phyloP scores from a whole-genome alignment of 2,329 filamentous ascomycete species.

The Colletotrichum coccodes region DNA sequence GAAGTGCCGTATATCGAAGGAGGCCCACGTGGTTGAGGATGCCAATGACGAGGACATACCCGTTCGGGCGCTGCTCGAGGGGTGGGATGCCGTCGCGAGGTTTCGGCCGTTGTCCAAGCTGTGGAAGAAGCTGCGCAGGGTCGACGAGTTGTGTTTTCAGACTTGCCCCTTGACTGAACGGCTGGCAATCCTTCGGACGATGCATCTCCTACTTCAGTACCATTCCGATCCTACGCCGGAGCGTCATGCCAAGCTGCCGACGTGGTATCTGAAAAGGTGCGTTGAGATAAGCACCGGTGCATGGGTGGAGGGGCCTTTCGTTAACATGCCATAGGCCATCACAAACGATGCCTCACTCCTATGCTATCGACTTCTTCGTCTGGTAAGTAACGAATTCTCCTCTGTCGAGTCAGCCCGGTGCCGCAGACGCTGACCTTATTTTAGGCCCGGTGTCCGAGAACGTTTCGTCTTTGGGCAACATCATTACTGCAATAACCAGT shows the following conservation, averaged over 20 bases:
- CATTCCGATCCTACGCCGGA: constrained; percentile 38
- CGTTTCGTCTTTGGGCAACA: constrained; percentile 43
- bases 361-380: constrained; percentile 44
- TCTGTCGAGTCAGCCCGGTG: no score
- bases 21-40: constrained; percentile 34
- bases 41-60: constrained; percentile 38
- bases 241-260: constrained; percentile 36
- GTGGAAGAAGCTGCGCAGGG: constrained; percentile 40
- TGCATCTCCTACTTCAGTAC: constrained; percentile 39
- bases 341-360: constrained; percentile 40
- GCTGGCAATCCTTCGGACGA: constrained; percentile 38
- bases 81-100: constrained; percentile 42
- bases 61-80: constrained; percentile 38
- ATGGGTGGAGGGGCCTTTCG: background rate
- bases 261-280: constrained; percentile 41
- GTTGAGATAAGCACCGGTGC: background rate
- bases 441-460: constrained; percentile 42
- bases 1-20: constrained; percentile 25
- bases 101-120: constrained; percentile 38
- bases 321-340: constrained; percentile 38
- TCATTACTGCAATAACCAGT: constrained; percentile 41
- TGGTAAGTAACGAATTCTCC: constrained; percentile 34
- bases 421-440: background rate
- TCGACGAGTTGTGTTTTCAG: constrained; percentile 39
- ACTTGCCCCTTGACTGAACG: constrained; percentile 36